A percentile compares a stretch with the other conserved stretches of the same genome.
Conservation (phyloP, 306 rosid species). For the Prunus mongolica region DNA sequence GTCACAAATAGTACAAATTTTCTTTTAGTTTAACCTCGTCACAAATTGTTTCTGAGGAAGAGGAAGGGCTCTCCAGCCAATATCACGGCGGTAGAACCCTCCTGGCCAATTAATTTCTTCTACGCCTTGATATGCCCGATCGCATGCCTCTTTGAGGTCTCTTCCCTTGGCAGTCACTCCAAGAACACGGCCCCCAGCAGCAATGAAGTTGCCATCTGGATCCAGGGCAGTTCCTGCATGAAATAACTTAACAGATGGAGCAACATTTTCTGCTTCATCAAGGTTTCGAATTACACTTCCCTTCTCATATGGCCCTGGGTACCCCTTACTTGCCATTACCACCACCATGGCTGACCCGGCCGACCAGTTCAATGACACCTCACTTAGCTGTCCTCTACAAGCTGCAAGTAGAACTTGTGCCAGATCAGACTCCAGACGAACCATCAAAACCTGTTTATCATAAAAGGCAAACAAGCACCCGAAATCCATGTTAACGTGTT, state of each 20-base stretch:
- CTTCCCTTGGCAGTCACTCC: constrained; percentile 87
- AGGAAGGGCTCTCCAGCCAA: constrained; percentile 97
- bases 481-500: neutral
- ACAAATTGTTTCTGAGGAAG: constrained; percentile 53
- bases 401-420: constrained; percentile 89
- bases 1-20: neutral
- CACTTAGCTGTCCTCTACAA: constrained; percentile 79
- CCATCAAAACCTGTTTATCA: constrained; percentile 77
- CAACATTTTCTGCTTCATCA: constrained; percentile 71
- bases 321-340: constrained; percentile 97
- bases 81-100: constrained; percentile 85
- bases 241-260: constrained; percentile 72
- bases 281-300: constrained; percentile 76
- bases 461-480: neutral
- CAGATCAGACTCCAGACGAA: constrained; percentile 84
- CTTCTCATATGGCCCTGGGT: constrained; percentile 82
- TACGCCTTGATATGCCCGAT: constrained; percentile 65
- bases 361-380: constrained; percentile 79
- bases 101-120: constrained; percentile 75
- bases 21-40: constrained; percentile 26
- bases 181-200: constrained; percentile 91
- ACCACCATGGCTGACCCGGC: constrained; percentile 93
- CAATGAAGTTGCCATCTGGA: constrained; percentile 60
- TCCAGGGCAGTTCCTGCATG: constrained; percentile 91
- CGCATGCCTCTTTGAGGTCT: constrained; percentile 78